Evolutionary conservation across 169 alveolate genomes (phyloP).

Genomic region (Miamiensis avidus): DNA sequence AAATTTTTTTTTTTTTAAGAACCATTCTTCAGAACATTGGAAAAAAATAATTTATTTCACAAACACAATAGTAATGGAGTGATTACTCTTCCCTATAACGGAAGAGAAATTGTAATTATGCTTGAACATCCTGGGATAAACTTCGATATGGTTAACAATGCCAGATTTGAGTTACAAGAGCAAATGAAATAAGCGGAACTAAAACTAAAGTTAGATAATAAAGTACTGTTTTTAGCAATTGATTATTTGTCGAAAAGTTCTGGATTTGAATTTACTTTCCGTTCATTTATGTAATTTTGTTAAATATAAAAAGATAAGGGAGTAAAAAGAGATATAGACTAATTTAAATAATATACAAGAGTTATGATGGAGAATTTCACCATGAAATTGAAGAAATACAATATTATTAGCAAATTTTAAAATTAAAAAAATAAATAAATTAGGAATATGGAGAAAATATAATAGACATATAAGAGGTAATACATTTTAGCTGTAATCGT

Average conservation of each 20-base stretch:
- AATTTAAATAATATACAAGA: slow-evolving; percentile 7
- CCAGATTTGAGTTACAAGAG: background rate
- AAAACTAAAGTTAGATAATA: background rate
- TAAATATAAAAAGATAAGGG: background rate
- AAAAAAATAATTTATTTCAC: background rate
- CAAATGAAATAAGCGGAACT: background rate
- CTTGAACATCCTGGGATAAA: slow-evolving; percentile 25
- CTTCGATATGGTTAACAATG: background rate
- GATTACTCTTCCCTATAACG: slow-evolving; percentile 5
- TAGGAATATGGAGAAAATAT: background rate
- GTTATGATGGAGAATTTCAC: slow-evolving; percentile 18
- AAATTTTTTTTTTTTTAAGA: background rate
- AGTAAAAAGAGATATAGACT: slow-evolving; percentile 5
- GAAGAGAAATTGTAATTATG: slow-evolving; percentile 14
- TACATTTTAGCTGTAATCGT: background rate
- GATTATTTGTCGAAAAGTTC: slow-evolving; percentile 6
- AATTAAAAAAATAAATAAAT: slow-evolving; percentile 2
- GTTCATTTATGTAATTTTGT: background rate
- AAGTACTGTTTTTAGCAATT: slow-evolving; percentile 4
- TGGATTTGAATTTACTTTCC: slow-evolving; percentile 22
- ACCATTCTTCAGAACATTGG: background rate
- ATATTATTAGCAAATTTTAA: slow-evolving; percentile 1
- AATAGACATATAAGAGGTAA: background rate
- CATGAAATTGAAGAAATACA: background rate
- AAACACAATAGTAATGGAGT: slow-evolving; percentile 3